These are phyloP conservation scores for Nidula niveotomentosa DNA, from an alignment of 1,284 basidiomycete genomes.

Conservation along the genomic window DNA sequence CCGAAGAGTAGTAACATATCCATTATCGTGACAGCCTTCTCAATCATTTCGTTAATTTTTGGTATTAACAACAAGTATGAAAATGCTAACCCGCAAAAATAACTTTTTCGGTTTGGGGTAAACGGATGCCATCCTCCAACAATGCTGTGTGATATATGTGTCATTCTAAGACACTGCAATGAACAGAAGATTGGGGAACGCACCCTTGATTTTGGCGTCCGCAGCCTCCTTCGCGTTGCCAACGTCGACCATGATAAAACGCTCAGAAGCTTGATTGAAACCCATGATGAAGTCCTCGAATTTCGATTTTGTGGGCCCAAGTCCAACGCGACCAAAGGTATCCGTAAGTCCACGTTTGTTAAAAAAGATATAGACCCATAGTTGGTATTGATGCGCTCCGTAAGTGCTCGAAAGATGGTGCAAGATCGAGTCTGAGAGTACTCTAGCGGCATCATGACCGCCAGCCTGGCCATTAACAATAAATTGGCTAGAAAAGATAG, in stretches of 20 bases:
- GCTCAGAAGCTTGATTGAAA: slow-evolving; percentile 63
- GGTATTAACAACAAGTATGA: background rate
- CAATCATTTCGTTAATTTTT: slow-evolving; percentile 5
- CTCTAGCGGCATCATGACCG: slow-evolving; percentile 52
- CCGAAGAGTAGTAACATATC: slow-evolving; percentile 62
- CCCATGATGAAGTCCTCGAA: slow-evolving; percentile 67
- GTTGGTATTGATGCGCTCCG: slow-evolving; percentile 45
- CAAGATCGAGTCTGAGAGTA: slow-evolving; percentile 50
- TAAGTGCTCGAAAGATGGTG: slow-evolving; percentile 37
- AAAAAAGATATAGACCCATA: slow-evolving; percentile 65
- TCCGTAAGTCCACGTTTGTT: slow-evolving; percentile 61
- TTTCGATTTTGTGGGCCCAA: slow-evolving; percentile 34
- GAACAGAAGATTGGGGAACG: slow-evolving; percentile 5
- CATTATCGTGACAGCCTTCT: slow-evolving; percentile 71
- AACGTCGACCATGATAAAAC: slow-evolving; percentile 71
- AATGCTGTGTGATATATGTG: slow-evolving; percentile 36
- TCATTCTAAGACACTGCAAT: background rate
- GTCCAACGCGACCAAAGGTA: slow-evolving; percentile 42
- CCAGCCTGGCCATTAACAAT: slow-evolving; percentile 55
- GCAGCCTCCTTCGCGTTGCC: slow-evolving; percentile 72
- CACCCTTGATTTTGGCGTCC: slow-evolving; percentile 74
- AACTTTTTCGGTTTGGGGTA: slow-evolving; percentile 60
- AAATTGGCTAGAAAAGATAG: slow-evolving; percentile 54
- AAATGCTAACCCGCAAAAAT: slow-evolving; percentile 53
- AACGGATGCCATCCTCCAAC: slow-evolving; percentile 58